These are phyloP conservation scores for Mycena venus DNA, from an alignment of 768 basidiomycete species.

Conservation along the genomic window DNA sequence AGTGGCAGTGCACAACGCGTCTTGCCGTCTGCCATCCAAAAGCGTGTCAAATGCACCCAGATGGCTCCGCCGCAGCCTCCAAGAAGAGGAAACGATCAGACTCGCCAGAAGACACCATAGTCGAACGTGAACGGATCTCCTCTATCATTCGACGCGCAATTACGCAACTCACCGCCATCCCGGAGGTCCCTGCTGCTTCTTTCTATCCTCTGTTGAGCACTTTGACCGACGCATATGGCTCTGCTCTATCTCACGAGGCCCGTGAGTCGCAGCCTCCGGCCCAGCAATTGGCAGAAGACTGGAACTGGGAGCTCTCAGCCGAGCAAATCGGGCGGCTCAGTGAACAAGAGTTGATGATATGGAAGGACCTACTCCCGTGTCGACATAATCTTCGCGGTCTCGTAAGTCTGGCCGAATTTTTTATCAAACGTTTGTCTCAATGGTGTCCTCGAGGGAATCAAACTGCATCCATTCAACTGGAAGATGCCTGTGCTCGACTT, in stretches of 20 bases:
- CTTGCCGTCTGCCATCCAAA: neutral
- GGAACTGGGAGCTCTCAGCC: conserved; percentile 23
- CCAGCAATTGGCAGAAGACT: neutral
- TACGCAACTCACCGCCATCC: conserved; percentile 1
- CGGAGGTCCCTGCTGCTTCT: conserved; percentile 6
- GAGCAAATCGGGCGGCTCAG: conserved; percentile 1
- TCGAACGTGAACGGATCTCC: conserved; percentile 11
- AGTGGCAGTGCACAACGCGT: neutral
- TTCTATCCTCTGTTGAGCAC: neutral
- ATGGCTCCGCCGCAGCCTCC: neutral
- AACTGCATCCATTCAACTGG: conserved; percentile 18
- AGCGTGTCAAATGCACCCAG: conserved; percentile 5
- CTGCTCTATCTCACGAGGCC: conserved; percentile 1
- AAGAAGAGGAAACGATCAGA: conserved; percentile 12
- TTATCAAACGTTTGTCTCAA: neutral
- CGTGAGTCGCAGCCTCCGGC: no score
- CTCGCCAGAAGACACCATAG: neutral
- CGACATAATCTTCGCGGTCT: neutral
- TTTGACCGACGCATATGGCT: conserved; percentile 5
- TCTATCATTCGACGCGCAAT: conserved; percentile 20
- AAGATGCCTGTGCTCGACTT: conserved; percentile 20
- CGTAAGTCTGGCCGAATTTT: no score
- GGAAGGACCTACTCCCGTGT: conserved; percentile 21
- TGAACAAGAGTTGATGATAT: conserved; percentile 21
- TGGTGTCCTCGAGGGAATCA: neutral